Base-by-base conservation (phyloP, 345 rosid species). In the Limnanthes douglasii region DNA sequence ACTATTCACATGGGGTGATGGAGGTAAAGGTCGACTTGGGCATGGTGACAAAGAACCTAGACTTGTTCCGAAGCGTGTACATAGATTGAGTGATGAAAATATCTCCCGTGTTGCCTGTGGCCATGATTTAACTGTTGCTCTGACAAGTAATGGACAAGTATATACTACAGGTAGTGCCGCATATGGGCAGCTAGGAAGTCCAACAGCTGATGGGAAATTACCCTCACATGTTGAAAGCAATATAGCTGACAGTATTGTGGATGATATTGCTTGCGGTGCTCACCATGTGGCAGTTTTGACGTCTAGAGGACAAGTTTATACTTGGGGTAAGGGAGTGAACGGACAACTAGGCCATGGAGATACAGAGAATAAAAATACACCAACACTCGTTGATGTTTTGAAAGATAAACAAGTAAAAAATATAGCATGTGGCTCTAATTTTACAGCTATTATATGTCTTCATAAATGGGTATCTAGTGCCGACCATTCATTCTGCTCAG, bases 271-370 rank as follows among this genome's bases (percentile, higher is more conserved):
- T 5, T 81, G 94, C 57, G 93, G 97, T 21, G 70, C 92, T 32
- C 43, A 70, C 59, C 97, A 81, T 43, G 75, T 81, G 51, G 92
- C 82, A 11, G 74, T 59, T 22, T 53, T 82, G 53, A 78, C 86
- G 35, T 70, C 84, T 24, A 68, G 61, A 57, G 28, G 51, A 35
- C 78, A 78, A 58, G 71, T 78, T 30, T 86, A 65, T 58, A 86
- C 92, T 1, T 81, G 94, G 96, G 94, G 96, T 23, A 75, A 62
- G 59, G 94, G 81, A 19, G 29, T 48, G 29, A 72, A 78, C 60
- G 96, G 96, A 14, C 96, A 78, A 48, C 35, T 86, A 56, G 94
- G 96, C 40, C 96, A 86, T 52, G 96, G 84, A 21, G 86, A 66
- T 34, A 39, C 38, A 14, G 66, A 68, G 36, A 58, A 70, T 64